Percentiles rank a stretch among this genome's conserved stretches.
Evolutionary conservation across 1,284 basidiomycete species (phyloP).

Genomic region (Cutaneotrichosporon dermatis): DNA sequence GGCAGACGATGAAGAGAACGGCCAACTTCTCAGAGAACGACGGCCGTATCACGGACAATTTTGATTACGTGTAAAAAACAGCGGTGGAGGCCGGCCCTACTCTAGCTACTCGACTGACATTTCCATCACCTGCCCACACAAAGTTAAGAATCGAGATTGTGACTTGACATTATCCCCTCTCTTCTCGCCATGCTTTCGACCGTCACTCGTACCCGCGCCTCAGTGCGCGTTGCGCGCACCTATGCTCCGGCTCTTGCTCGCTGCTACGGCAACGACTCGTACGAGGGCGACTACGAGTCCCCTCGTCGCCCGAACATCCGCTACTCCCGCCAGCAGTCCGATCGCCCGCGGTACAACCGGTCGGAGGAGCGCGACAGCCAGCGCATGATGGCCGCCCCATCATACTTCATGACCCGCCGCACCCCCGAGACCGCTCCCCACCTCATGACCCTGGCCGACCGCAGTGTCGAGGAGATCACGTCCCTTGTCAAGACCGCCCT

Average conservation of each 20-base stretch:
- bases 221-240: not conserved
- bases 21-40: too few species aligned
- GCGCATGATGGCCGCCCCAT: not conserved
- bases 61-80: too few species aligned
- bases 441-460: constrained; percentile 46
- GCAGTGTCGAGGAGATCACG: constrained; percentile 35
- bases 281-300: too few species aligned
- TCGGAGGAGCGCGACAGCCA: too few species aligned
- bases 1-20: too few species aligned
- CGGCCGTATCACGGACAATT: too few species aligned
- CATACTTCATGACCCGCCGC: not conserved
- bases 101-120: not conserved
- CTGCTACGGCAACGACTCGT: too few species aligned
- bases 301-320: too few species aligned
- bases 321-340: too few species aligned
- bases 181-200: constrained; percentile 2
- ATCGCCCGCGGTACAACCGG: too few species aligned
- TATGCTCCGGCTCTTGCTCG: not conserved
- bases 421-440: constrained; percentile 19
- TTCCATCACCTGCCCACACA: not conserved
- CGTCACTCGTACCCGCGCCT: not conserved
- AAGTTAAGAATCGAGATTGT: too few species aligned
- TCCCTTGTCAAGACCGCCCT: constrained; percentile 34
- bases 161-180: not conserved
- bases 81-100: too few species aligned